Evolutionary conservation across 2,329 filamentous ascomycete species (phyloP).

Genomic region (Purpureocillium lavendulum): DNA sequence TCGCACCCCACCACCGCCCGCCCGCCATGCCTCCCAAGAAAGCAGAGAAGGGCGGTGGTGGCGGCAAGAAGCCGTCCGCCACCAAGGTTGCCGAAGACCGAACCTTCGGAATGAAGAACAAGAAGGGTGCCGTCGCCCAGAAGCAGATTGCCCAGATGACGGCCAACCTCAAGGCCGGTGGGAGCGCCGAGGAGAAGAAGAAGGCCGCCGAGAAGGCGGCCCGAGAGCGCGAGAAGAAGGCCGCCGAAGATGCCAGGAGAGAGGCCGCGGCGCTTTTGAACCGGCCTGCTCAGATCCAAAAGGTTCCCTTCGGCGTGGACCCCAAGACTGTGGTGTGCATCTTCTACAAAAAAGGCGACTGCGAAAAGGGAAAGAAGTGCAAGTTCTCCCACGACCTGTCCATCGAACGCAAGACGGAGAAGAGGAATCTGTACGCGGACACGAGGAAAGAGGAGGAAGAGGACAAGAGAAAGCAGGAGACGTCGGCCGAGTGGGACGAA

Average conservation of each 20-base stretch:
- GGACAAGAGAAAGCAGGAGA: conserved; percentile 79
- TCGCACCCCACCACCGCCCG: no score
- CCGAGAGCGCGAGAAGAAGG: conserved; percentile 82
- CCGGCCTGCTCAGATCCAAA: conserved; percentile 91
- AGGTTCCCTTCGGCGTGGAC: conserved; percentile 94
- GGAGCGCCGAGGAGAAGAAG: conserved; percentile 79
- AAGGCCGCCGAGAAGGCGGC: conserved; percentile 59
- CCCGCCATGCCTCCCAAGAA: conserved; percentile 68
- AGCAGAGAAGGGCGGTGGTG: conserved; percentile 36
- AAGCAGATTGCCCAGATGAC: conserved; percentile 82
- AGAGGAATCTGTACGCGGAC: conserved; percentile 87
- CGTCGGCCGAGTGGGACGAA: conserved; percentile 95
- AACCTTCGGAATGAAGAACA: conserved; percentile 99
- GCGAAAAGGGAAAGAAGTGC: conserved; percentile 95
- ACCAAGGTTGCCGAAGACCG: conserved; percentile 77
- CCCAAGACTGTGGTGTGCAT: conserved; percentile 96
- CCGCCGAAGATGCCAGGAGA: conserved; percentile 73
- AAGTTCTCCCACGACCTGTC: conserved; percentile 93
- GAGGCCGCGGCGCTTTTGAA: conserved; percentile 79
- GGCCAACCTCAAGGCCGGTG: conserved; percentile 63
- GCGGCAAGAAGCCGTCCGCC: conserved; percentile 46
- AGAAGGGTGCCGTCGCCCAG: conserved; percentile 88
- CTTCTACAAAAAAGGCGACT: conserved; percentile 95
- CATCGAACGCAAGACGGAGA: conserved; percentile 84
- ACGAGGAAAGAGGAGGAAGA: conserved; percentile 60